Evolutionary conservation across 164 flowering plant species (phyloP).

Genomic region (Macadamia tetraphylla): DNA sequence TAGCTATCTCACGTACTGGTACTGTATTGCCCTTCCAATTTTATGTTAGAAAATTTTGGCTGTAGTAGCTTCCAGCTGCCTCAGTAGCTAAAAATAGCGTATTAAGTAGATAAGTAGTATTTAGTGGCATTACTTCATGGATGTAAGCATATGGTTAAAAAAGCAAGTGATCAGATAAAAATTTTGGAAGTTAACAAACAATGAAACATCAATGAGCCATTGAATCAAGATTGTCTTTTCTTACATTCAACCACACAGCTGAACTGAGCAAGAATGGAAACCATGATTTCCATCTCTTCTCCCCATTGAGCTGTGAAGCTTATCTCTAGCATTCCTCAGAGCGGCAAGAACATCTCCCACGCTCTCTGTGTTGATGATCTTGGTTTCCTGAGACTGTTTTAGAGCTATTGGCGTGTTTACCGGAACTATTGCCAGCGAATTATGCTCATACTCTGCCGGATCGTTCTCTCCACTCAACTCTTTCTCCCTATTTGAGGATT

Average conservation of each 20-base stretch:
- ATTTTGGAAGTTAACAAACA: no score
- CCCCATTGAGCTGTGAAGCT: constrained; percentile 42
- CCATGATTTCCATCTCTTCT: constrained; percentile 13
- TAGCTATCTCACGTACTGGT: no score
- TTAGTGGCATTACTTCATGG: no score
- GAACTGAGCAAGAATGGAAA: constrained; percentile 7
- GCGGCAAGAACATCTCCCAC: constrained; percentile 48
- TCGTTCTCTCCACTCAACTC: constrained; percentile 7
- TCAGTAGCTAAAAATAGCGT: no score
- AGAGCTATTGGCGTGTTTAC: constrained; percentile 11
- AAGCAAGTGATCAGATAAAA: no score
- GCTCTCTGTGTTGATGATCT: constrained; percentile 18
- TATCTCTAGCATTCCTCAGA: constrained; percentile 43
- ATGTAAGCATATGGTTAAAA: no score
- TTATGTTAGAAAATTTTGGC: no score
- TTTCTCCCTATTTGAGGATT: no score
- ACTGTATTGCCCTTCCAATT: no score
- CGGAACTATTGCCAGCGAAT: constrained; percentile 48
- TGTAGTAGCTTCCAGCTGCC: no score
- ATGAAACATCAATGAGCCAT: no score
- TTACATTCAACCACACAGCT: constrained; percentile 6
- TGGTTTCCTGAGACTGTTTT: constrained; percentile 3
- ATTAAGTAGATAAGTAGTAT: no score
- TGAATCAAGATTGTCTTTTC: background rate
- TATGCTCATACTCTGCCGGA: constrained; percentile 17